Base-by-base conservation (phyloP, 139 green algal genomes). In the Chlamydomonas sphaeroides region DNA sequence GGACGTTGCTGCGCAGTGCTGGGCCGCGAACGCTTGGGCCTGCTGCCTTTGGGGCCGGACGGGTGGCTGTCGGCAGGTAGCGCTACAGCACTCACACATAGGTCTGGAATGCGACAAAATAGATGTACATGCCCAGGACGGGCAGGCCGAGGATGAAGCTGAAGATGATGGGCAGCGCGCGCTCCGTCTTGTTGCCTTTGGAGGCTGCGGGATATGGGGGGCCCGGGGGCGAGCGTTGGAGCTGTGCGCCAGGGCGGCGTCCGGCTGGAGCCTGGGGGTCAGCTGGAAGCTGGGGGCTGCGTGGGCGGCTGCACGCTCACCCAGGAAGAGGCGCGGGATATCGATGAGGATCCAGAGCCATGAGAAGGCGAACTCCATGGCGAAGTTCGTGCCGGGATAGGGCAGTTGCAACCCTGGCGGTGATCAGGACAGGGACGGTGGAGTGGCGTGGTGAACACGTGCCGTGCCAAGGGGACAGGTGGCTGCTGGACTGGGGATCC, bases 21-120 rank as follows among this genome's bases (percentile, higher is more conserved):
- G n/a, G n/a, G n/a, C n/a, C n/a, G n/a, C n/a, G n/a, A n/a, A n/a
- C n/a, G n/a, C n/a, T n/a, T n/a, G n/a, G n/a, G n/a, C n/a, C n/a
- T n/a, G n/a, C n/a, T n/a, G n/a, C n/a, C n/a, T n/a, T n/a, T n/a
- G n/a, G n/a, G n/a, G n/a, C n/a, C n/a, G n/a, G n/a, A n/a, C n/a
- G n/a, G n/a, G n/a, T n/a, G n/a, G n/a, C n/a, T n/a, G n/a, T n/a
- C n/a, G n/a, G n/a, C n/a, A n/a, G n/a, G n/a, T n/a, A n/a, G n/a
- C n/a, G n/a, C n/a, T n/a, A n/a, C n/a, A n/a, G n/a, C 5, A 82
- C 90, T 91, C 70, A 93, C 90, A 94, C 89, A 61, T 92, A 94
- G 33, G 90, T 94, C 67, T 94, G 89, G 76, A 88, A 92, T 17
- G 74, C 67, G 1, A 94, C 69, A 80, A 86, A 91, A 87, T 93